Evolutionary conservation across 1,284 basidiomycete species (phyloP).

Genomic region (Albatrellus sp.): DNA sequence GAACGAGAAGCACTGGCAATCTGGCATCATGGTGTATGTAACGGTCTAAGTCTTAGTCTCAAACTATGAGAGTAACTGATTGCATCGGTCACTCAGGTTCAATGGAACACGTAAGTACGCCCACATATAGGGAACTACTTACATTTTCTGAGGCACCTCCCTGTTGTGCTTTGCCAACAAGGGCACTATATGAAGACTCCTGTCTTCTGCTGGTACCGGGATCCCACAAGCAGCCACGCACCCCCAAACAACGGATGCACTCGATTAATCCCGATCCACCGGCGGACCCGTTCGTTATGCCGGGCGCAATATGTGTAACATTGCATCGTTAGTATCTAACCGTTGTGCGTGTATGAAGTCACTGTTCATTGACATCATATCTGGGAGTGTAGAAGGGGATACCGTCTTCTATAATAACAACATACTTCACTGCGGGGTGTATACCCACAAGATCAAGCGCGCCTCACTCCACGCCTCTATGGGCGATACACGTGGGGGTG

Average conservation of each 20-base stretch:
- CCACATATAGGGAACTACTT: not conserved
- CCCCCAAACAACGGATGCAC: slow-evolving; percentile 43
- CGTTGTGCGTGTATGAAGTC: not conserved
- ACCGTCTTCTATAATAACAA: slow-evolving; percentile 78
- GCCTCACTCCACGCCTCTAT: slow-evolving; percentile 69
- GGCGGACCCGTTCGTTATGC: slow-evolving; percentile 53
- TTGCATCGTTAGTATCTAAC: slow-evolving; percentile 39
- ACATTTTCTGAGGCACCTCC: not conserved
- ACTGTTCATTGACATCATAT: not conserved
- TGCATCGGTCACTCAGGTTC: slow-evolving; percentile 34
- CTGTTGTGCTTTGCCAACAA: slow-evolving; percentile 13
- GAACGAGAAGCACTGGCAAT: slow-evolving; percentile 45
- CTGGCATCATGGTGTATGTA: slow-evolving; percentile 56
- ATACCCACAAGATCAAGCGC: slow-evolving; percentile 39
- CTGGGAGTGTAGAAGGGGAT: slow-evolving; percentile 39
- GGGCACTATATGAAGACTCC: slow-evolving; percentile 61
- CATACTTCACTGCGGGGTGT: slow-evolving; percentile 66
- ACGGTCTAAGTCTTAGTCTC: not conserved
- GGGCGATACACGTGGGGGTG: slow-evolving; percentile 53
- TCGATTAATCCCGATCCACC: slow-evolving; percentile 47
- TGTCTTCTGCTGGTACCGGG: slow-evolving; percentile 69
- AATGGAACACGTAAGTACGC: slow-evolving; percentile 69
- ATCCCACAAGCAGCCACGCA: slow-evolving; percentile 51
- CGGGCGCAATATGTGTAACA: slow-evolving; percentile 45
- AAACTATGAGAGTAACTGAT: not conserved